Base-by-base conservation (phyloP, 2,329 filamentous ascomycete genomes). In the Didymosphaeria variabile region DNA sequence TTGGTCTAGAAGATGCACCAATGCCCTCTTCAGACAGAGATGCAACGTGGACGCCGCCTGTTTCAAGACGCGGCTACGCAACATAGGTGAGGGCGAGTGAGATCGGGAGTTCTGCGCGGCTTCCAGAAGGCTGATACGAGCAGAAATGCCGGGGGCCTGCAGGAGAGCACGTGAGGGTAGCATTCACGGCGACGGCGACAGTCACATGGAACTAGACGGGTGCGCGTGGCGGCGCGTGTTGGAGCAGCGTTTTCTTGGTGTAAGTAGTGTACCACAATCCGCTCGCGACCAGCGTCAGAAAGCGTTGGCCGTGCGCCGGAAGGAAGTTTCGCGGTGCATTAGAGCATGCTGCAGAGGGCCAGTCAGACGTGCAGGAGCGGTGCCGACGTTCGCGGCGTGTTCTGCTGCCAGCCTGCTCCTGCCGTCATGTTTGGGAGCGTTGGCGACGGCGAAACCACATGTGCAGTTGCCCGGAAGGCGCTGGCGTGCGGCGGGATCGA, bases 1-100 rank as follows among this genome's bases (percentile, higher is more conserved):
- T 65, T 68, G 62, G 67, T 68, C 68, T 69, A 67, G 67, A 73
- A 73, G 74, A 74, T 69, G 71, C 67, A 67, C 60, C 64, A 49
- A 51, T 46, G 64, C 53, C 51, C 42, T 45, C 56, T 61, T 57
- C 60, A 61, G 58, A 50, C 50, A 44, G 61, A 61, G 55, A 58
- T 63, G 55, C 62, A 63, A 57, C 54, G 63, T 59, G 62, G 63
- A 72, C 72, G 66, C 68, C 63, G 64, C 60, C 66, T 68, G 75
- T 77, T 77, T 76, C 72, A 74, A 67, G 60, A 69, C 32, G 63
- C 72, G 70, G 68, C 52, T 55, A 47, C 62, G 59, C 55, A 57
- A 51, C 46, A 63, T 17, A 17, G 21, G 29, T 34, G 42, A 36
- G 53, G 53, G 53, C 44, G 53, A 34, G 51, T 40, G 50, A 34